Percentiles rank a stretch among this genome's conserved stretches.
These are phyloP conservation scores for Cytospora piceae DNA, from an alignment of 2,329 filamentous ascomycete species.

Conservation along the genomic window DNA sequence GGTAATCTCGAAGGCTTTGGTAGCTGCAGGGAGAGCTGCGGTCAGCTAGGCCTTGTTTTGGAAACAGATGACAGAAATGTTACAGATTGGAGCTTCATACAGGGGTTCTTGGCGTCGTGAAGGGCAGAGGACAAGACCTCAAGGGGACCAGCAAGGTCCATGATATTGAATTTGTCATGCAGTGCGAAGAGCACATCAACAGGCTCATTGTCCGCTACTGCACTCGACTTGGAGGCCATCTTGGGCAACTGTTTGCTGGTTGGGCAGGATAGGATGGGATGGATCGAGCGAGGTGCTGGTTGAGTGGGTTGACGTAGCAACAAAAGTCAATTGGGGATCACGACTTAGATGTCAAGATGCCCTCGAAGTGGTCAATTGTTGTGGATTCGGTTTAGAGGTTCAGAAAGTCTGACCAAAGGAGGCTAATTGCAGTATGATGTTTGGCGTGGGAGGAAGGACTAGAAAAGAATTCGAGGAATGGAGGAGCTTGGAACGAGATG, in stretches of 20 bases:
- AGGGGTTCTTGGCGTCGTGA: constrained; percentile 56
- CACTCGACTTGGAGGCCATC: constrained; percentile 63
- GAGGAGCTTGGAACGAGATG: constrained; percentile 12
- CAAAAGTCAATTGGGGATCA: constrained; percentile 21
- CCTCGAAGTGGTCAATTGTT: constrained; percentile 22
- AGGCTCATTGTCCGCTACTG: constrained; percentile 59
- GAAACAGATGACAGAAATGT: constrained; percentile 10
- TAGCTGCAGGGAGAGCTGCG: constrained; percentile 42
- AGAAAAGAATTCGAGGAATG: not conserved
- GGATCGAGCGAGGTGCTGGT: constrained; percentile 6
- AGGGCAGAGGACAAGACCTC: constrained; percentile 56
- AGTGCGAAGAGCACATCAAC: constrained; percentile 64
- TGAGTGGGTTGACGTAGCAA: constrained; percentile 21
- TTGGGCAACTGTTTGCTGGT: constrained; percentile 41
- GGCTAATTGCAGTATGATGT: constrained; percentile 1
- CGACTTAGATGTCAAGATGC: constrained; percentile 18
- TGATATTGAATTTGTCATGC: constrained; percentile 61
- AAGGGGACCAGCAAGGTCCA: constrained; percentile 61
- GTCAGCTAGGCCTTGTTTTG: constrained; percentile 5
- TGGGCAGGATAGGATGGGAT: not conserved
- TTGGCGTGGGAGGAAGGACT: not conserved
- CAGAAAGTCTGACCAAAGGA: constrained; percentile 4
- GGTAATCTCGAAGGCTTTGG: constrained; percentile 63
- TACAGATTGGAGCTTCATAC: constrained; percentile 44
- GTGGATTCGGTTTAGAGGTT: not conserved